phyloP scores from a whole-genome alignment of 495 filamentous ascomycete genomes.

The Parathielavia hyrcaniae region DNA sequence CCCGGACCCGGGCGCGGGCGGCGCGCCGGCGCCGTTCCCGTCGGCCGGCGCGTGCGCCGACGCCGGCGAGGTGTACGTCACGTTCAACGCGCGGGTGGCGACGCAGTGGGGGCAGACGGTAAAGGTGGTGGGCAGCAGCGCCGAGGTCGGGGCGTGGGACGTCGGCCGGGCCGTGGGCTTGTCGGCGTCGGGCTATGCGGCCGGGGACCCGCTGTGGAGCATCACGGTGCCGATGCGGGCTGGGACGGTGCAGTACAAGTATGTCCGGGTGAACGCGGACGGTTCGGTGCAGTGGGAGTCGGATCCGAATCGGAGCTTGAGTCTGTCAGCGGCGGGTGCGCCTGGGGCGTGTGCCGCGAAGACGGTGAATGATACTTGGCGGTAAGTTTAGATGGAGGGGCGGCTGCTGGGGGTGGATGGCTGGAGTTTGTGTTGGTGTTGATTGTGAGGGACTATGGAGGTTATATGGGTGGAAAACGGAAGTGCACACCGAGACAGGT shows the following conservation, averaged over 20 bases:
- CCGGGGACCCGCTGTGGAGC: slow-evolving; percentile 53
- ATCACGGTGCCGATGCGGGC: slow-evolving; percentile 46
- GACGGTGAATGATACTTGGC: slow-evolving; percentile 8
- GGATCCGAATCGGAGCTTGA: slow-evolving; percentile 56
- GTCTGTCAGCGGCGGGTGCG: slow-evolving; percentile 45
- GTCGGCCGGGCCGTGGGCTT: slow-evolving; percentile 46
- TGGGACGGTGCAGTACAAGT: slow-evolving; percentile 63
- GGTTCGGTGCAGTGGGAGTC: slow-evolving; percentile 57
- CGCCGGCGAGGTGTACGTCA: slow-evolving; percentile 49
- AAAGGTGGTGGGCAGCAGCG: slow-evolving; percentile 51
- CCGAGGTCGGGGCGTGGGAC: slow-evolving; percentile 53
- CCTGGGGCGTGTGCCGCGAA: slow-evolving; percentile 22
- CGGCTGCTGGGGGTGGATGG: background rate
- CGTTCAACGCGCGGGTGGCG: slow-evolving; percentile 51
- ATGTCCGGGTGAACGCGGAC: slow-evolving; percentile 51
- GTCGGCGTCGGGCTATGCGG: slow-evolving; percentile 49
- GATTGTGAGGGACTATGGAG: background rate
- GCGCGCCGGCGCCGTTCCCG: slow-evolving; percentile 33
- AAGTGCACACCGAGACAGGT: no score
- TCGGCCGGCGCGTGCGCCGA: slow-evolving; percentile 40
- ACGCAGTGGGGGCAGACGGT: slow-evolving; percentile 56
- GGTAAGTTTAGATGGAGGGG: background rate
- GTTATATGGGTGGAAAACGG: background rate
- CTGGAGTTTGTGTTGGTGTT: background rate
- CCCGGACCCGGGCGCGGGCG: slow-evolving; percentile 27